Conservation (phyloP, 169 alveolate species). For the Theileria orientalis region DNA sequence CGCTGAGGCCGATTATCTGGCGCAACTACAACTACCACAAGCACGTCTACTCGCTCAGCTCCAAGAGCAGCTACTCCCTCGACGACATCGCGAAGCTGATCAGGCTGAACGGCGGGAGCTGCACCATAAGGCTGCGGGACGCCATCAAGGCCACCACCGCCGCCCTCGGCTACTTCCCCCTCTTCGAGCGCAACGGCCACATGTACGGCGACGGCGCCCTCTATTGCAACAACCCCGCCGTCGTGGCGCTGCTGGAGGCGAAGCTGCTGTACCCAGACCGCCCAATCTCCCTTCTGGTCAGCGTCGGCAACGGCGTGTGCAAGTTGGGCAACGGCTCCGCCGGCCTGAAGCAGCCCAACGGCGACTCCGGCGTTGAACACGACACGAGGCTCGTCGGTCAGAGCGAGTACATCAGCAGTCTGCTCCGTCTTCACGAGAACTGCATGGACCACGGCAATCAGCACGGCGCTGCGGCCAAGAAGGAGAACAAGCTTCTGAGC, state of each 20-base stretch:
- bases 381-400: neutral
- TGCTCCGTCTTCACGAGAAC: neutral
- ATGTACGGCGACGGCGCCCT: slow-evolving; percentile 83
- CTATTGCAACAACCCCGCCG: slow-evolving; percentile 82
- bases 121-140: slow-evolving; percentile 33
- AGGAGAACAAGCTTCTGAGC: slow-evolving; percentile 21
- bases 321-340: neutral
- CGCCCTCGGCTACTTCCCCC: slow-evolving; percentile 83
- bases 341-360: neutral
- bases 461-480: neutral
- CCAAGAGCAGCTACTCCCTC: neutral
- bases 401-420: neutral
- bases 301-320: slow-evolving; percentile 81
- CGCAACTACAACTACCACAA: slow-evolving; percentile 73
- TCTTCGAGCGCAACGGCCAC: slow-evolving; percentile 70
- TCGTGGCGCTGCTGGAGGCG: slow-evolving; percentile 81
- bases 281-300: slow-evolving; percentile 77
- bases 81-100: neutral
- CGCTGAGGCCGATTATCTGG: slow-evolving; percentile 76
- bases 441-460: slow-evolving; percentile 10
- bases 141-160: slow-evolving; percentile 86
- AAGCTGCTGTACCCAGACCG: slow-evolving; percentile 71
- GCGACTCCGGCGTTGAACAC: neutral
- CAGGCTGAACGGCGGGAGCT: slow-evolving; percentile 27
- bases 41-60: slow-evolving; percentile 3